Base-by-base conservation (phyloP, 345 rosid species). In the Populus simonii region DNA sequence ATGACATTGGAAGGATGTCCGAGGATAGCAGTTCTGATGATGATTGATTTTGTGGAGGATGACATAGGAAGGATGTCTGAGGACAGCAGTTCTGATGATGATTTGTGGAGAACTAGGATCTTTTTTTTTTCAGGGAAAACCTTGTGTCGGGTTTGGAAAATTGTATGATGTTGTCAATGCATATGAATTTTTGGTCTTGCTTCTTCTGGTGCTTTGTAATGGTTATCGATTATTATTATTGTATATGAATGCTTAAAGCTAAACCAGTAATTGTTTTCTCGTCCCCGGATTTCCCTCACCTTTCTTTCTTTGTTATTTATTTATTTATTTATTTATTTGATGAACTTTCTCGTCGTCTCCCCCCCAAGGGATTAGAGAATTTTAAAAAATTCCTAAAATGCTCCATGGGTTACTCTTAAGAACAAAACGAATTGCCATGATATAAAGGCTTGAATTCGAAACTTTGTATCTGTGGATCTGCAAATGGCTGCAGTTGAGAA, bases 11-110 rank as follows among this genome's bases (percentile, higher is more conserved):
- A 20, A 79, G 41, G 74, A 59, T 89, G 75, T 87, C 90, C 7
- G 94, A 86, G 47, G 91, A 84, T 76, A 88, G 91, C 70, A 88
- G 89, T 80, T 89, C 90, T 23, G 92, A 86, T 27, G 89, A 80
- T 55, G 91, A 86, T 72, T 88, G 88, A 89, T 45, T 23, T 51
- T 43, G 33, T 15, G 27, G 61, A 25, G 41, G 90, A 89, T 84
- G 96, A 85, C 69, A 66, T 84, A n/a, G 89, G 86, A 20, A 77
- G 38, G 74, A 61, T 89, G 76, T 87, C 90, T 11, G 94, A 86
- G 49, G 91, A 84, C 75, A 88, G 91, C 70, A 88, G 89, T 79
- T 89, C 90, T 23, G 92, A 87, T 29, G 89, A 81, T 55, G 91
- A 86, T 73, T 53, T 45, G 35, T n/a, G 29, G 49, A 27, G 43